phyloP scores from a whole-genome alignment of 2,329 filamentous ascomycete genomes.

The Aspergillus candidus region DNA sequence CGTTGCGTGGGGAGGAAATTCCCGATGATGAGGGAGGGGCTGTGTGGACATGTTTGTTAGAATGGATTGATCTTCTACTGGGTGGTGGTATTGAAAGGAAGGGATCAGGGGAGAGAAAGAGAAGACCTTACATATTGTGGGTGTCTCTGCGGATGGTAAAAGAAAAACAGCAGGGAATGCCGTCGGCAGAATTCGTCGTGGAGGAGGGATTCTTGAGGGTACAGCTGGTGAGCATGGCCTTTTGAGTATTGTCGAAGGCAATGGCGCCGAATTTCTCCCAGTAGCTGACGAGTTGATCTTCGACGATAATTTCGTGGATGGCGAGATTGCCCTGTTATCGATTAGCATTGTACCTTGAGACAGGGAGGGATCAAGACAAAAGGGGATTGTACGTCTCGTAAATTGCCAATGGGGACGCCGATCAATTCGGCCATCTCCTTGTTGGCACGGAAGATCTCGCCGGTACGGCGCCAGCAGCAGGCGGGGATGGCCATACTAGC shows the following conservation, averaged over 20 bases:
- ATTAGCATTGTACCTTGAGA: conserved; percentile 5
- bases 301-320: conserved; percentile 89
- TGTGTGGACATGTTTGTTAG: conserved; percentile 33
- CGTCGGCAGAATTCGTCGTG: conserved; percentile 54
- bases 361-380: neutral
- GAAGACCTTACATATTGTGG: conserved; percentile 95
- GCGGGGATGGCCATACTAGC: conserved; percentile 98
- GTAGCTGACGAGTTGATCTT: conserved; percentile 91
- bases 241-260: conserved; percentile 88
- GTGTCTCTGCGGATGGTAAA: conserved; percentile 93
- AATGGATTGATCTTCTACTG: no score
- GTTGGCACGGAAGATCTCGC: conserved; percentile 95
- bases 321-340: conserved; percentile 74
- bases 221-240: conserved; percentile 91
- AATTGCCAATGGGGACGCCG: conserved; percentile 79
- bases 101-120: neutral
- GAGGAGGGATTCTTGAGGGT: conserved; percentile 76
- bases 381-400: conserved; percentile 75
- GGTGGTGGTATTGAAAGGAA: neutral
- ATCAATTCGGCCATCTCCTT: conserved; percentile 98
- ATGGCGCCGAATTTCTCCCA: conserved; percentile 99
- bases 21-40: conserved; percentile 88
- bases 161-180: conserved; percentile 92
- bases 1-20: conserved; percentile 90
- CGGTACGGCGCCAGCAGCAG: conserved; percentile 93